A percentile compares a stretch with the other conserved stretches of the same genome.
These are phyloP conservation scores for Aspergillus fischeri DNA, from an alignment of 2,329 filamentous ascomycete genomes.

Conservation along the genomic window DNA sequence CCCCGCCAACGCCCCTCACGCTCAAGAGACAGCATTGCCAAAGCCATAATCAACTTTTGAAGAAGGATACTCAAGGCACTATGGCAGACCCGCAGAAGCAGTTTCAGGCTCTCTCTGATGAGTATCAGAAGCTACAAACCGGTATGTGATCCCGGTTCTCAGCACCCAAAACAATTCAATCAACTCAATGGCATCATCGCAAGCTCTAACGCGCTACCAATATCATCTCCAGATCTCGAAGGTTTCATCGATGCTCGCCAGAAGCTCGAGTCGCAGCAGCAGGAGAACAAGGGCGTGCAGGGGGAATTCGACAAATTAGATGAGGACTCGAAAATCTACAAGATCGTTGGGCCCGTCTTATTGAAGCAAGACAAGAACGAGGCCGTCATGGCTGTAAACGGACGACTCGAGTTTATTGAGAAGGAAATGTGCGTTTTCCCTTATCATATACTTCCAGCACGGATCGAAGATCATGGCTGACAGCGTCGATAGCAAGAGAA, in stretches of 20 bases:
- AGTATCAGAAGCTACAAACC: slow-evolving; percentile 81
- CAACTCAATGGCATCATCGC: slow-evolving; percentile 2
- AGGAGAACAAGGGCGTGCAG: slow-evolving; percentile 86
- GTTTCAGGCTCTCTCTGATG: slow-evolving; percentile 78
- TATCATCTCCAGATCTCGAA: slow-evolving; percentile 64
- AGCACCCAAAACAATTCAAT: not conserved
- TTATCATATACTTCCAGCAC: not conserved
- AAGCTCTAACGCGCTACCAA: not conserved
- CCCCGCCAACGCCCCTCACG: slow-evolving; percentile 20
- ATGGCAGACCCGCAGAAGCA: slow-evolving; percentile 73
- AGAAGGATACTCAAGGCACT: slow-evolving; percentile 5
- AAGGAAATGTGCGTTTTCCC: slow-evolving; percentile 73
- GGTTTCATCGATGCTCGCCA: slow-evolving; percentile 72
- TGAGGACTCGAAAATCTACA: slow-evolving; percentile 88
- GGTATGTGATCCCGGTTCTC: slow-evolving; percentile 48
- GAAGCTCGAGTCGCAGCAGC: slow-evolving; percentile 85
- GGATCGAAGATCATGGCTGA: slow-evolving; percentile 3
- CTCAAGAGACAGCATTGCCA: slow-evolving; percentile 10
- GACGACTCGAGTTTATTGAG: slow-evolving; percentile 84
- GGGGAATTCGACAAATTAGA: slow-evolving; percentile 80
- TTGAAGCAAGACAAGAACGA: slow-evolving; percentile 92
- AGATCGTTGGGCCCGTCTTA: slow-evolving; percentile 86
- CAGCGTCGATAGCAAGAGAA: slow-evolving; percentile 51
- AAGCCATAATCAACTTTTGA: not conserved
- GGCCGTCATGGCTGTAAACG: slow-evolving; percentile 85